These are phyloP conservation scores for Paramecium octaurelia DNA, from an alignment of 73 alveolate species.

Conservation along the genomic window DNA sequence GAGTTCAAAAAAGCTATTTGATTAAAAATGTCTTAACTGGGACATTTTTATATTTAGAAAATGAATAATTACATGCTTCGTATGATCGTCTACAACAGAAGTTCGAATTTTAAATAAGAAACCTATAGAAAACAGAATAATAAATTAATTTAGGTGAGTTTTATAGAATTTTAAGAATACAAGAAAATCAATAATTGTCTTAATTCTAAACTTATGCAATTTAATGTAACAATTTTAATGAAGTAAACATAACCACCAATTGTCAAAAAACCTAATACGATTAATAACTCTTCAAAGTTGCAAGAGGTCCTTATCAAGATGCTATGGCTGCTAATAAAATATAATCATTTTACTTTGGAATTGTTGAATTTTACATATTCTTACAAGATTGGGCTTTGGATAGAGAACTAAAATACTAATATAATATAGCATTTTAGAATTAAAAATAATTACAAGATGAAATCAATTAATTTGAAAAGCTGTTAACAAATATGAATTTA, in stretches of 20 bases:
- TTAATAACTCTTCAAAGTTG: not conserved
- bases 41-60: not conserved
- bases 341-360: not conserved
- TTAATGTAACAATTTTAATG: not conserved
- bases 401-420: not conserved
- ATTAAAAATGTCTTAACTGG: conserved; percentile 23
- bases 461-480: not conserved
- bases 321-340: conserved; percentile 15
- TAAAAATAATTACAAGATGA: not conserved
- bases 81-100: not conserved
- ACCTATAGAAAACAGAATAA: not conserved
- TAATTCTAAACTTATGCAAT: not conserved
- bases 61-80: not conserved
- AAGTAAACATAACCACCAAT: not conserved
- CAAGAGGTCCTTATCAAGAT: not conserved
- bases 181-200: not conserved
- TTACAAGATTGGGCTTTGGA: not conserved
- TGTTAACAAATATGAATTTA: not conserved
- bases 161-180: not conserved
- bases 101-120: not conserved
- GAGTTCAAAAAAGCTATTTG: not conserved
- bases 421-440: not conserved
- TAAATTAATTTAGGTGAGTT: not conserved
- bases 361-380: not conserved
- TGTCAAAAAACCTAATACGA: not conserved